Evolutionary conservation across 108 stramenopile genomes (phyloP).

Genomic region (Nannochloropsis gaditana): DNA sequence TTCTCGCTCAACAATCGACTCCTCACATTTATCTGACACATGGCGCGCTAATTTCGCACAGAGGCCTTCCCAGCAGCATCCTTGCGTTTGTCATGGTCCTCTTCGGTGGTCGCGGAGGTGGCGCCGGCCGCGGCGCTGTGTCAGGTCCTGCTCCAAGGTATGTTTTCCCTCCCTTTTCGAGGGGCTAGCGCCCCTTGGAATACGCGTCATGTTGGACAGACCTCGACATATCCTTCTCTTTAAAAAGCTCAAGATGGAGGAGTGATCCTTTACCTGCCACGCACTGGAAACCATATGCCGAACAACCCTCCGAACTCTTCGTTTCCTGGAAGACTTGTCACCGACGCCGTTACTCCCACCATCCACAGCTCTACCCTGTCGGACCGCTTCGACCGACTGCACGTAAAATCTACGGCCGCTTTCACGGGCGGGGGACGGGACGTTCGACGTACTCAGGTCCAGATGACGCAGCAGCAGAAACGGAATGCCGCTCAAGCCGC

Average conservation of each 20-base stretch:
- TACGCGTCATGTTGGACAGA: too few relatives aligned
- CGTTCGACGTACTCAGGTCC: neutral
- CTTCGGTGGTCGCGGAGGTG: neutral
- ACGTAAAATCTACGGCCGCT: neutral
- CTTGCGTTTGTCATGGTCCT: neutral
- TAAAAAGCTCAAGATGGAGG: too few relatives aligned
- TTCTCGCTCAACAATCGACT: too few relatives aligned
- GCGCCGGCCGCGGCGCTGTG: neutral
- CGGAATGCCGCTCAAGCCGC: neutral
- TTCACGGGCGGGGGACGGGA: neutral
- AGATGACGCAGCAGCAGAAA: neutral
- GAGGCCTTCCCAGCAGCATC: neutral
- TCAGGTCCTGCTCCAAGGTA: constrained; percentile 4
- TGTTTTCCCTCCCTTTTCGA: neutral
- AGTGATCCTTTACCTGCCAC: too few relatives aligned
- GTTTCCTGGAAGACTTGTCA: too few relatives aligned
- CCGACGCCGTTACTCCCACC: neutral
- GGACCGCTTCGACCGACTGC: neutral
- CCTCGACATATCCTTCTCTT: too few relatives aligned
- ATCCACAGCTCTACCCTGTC: neutral
- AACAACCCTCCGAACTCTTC: too few relatives aligned
- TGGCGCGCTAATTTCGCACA: too few relatives aligned
- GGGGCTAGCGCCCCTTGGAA: too few relatives aligned
- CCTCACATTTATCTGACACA: too few relatives aligned
- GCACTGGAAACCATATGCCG: too few relatives aligned